Base-by-base conservation (phyloP, 768 basidiomycete genomes). In the Panaeolus cyanescens region DNA sequence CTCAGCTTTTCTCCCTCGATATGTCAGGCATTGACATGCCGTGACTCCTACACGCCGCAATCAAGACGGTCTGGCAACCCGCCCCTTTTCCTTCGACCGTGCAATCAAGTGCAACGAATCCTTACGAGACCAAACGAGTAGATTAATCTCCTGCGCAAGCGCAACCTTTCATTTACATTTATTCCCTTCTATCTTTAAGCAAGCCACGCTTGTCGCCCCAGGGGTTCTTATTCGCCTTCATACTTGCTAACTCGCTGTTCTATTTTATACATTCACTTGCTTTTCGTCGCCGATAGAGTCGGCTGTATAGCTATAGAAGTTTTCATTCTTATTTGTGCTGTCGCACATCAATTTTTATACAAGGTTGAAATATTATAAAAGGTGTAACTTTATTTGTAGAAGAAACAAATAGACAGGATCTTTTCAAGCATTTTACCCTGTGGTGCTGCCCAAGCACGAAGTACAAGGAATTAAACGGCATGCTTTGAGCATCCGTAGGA, bases 121-220 rank as follows among this genome's bases (percentile, higher is more conserved):
- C 61, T 66, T 65, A 67, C 61, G 65, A 69, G 69, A 42, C 10
- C 65, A 71, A 70, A 79, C 69, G 77, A 78, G 63, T 72, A 68
- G 72, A 62, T 59, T 64, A 28, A 50, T 50, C 69, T 72, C 66
- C 58, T 65, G 66, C 61, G 59, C 64, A 25, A 58, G 60, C 58
- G 55, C 61, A 64, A 61, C 36, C 57, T 66, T 65, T 70, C 42
- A 36, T 54, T 59, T 31, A 59, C 63, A 65, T 62, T 64, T 64
- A 39, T 64, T 61, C 36, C 39, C 62, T 56, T 58, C 58, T 45
- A 55, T 57, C 25, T 59, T 58, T 58, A 62, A 59, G 40, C 50
- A 8, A 50, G 45, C 45, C 13, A 28, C 34, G 59, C 59, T 63
- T 58, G 45, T 50, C 12, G 45, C 45, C 22, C 45, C 4, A 28